Conservation (phyloP, 495 filamentous ascomycete species). For the Lophium mytilinum region DNA sequence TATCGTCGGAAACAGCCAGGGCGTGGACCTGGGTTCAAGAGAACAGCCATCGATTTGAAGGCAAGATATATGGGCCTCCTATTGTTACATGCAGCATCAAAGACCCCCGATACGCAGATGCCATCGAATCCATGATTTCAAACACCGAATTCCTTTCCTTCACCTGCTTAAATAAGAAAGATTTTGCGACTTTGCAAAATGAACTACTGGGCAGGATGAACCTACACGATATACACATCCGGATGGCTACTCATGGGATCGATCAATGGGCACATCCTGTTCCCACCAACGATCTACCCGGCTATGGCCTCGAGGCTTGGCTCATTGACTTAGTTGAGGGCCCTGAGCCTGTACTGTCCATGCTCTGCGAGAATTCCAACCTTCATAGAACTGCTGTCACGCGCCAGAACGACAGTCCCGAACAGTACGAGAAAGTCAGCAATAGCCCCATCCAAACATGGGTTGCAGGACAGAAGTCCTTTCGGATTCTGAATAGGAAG, state of each 20-base stretch:
- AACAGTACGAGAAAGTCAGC: conserved; percentile 54
- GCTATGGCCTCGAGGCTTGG: conserved; percentile 69
- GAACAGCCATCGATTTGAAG: conserved; percentile 64
- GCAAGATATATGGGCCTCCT: conserved; percentile 77
- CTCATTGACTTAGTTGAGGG: conserved; percentile 68
- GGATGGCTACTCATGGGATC: conserved; percentile 43
- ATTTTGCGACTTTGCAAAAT: conserved; percentile 62
- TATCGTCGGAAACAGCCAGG: conserved; percentile 52
- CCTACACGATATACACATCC: conserved; percentile 59
- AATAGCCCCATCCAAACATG: conserved; percentile 48
- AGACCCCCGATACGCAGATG: conserved; percentile 61
- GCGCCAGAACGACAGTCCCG: conserved; percentile 51
- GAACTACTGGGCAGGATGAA: conserved; percentile 45
- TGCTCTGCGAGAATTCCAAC: conserved; percentile 64
- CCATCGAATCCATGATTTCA: conserved; percentile 65
- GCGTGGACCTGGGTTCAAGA: conserved; percentile 76
- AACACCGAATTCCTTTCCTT: conserved; percentile 59
- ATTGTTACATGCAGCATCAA: conserved; percentile 75
- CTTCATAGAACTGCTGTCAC: conserved; percentile 61
- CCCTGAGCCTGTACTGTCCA: conserved; percentile 75
- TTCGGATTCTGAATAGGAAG: conserved; percentile 49
- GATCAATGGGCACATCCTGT: conserved; percentile 46
- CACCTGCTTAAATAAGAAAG: conserved; percentile 61
- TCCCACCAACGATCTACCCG: conserved; percentile 44
- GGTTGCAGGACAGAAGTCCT: conserved; percentile 52